Percentiles rank a stretch among this genome's conserved stretches.
Evolutionary conservation across 2,329 filamentous ascomycete genomes (phyloP).

Genomic region (Macrophomina phaseolina): DNA sequence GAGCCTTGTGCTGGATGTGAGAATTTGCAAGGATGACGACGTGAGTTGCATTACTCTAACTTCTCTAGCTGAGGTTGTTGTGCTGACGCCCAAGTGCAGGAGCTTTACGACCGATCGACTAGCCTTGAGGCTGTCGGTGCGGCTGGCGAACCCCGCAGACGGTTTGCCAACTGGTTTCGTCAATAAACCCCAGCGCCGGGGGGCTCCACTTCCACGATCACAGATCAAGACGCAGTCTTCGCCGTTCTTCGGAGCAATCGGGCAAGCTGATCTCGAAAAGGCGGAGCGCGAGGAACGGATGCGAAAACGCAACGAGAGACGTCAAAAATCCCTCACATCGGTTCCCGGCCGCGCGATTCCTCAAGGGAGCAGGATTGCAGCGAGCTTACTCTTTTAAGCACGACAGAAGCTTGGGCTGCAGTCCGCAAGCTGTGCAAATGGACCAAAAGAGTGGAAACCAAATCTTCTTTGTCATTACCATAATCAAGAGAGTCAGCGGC

Average conservation of each 20-base stretch:
- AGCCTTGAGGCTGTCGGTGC: slow-evolving; percentile 51
- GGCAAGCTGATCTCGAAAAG: slow-evolving; percentile 18
- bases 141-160: slow-evolving; percentile 24
- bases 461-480: neutral
- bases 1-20: slow-evolving; percentile 79
- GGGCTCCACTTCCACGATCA: slow-evolving; percentile 24
- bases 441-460: slow-evolving; percentile 26
- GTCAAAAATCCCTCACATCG: slow-evolving; percentile 11
- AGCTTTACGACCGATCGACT: slow-evolving; percentile 64
- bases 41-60: slow-evolving; percentile 57
- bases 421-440: slow-evolving; percentile 4
- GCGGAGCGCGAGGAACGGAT: slow-evolving; percentile 13
- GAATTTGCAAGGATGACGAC: slow-evolving; percentile 85
- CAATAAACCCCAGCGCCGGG: slow-evolving; percentile 25
- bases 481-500: neutral
- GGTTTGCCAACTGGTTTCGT: slow-evolving; percentile 28
- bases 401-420: neutral
- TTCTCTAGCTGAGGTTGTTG: too few species aligned
- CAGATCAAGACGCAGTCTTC: slow-evolving; percentile 22
- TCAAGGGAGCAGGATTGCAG: slow-evolving; percentile 9
- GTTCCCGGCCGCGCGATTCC: slow-evolving; percentile 11
- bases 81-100: slow-evolving; percentile 47
- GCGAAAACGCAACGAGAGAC: slow-evolving; percentile 17
- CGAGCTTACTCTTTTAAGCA: slow-evolving; percentile 9
- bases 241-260: slow-evolving; percentile 23